Base-by-base conservation (phyloP, 2,329 filamentous ascomycete genomes). In the Tolypocladium sp. region DNA sequence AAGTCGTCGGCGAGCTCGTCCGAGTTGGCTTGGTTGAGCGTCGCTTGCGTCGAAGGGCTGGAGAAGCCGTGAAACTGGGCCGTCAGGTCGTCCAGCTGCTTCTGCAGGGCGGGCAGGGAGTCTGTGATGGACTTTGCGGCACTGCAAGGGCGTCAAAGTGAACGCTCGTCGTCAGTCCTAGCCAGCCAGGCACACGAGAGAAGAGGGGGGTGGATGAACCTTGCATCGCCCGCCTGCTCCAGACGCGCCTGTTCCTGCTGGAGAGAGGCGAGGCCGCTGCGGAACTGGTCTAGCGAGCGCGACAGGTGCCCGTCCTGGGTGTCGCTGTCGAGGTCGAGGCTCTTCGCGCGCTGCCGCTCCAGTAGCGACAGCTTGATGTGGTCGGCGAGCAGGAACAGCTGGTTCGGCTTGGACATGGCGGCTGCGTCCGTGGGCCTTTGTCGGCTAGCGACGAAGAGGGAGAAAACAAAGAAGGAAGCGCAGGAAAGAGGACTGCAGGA, bases 321-420 rank as follows among this genome's bases (percentile, higher is more conserved):
- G 70, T 89, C 89, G 56, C 85, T 85, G 60, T 91, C 85, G 59
- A 96, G 83, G 65, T 91, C 87, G 52, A 96, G 82, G 17, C 86
- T 89, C 67, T 91, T 85, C 55, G 92, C 91, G 60, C 93, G 87
- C 76, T 96, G 88, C 60, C 93, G 87, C 78, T 97, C 94, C 33
- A 97, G 86, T 20, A 99, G 82, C 17, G 92, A 96, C 62, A 97
- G 85, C 76, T 97, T 97, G 80, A 97, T 90, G 75, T 97, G 93
- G 77, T 99, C 94, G 69, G 92, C 91, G 60, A 97, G 85, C 58
- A 97, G 88, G 72, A 92, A 91, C 65, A 97, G 87, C 74, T 97
- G 92, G 69, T 85, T 86, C 44, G 82, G 75, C 66, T 82, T 86
- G 46, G 72, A 70, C 73, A 75, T 75, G 59, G 58, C 57, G 61